phyloP scores from a whole-genome alignment of 169 alveolate genomes.

The Neospora caninum region DNA sequence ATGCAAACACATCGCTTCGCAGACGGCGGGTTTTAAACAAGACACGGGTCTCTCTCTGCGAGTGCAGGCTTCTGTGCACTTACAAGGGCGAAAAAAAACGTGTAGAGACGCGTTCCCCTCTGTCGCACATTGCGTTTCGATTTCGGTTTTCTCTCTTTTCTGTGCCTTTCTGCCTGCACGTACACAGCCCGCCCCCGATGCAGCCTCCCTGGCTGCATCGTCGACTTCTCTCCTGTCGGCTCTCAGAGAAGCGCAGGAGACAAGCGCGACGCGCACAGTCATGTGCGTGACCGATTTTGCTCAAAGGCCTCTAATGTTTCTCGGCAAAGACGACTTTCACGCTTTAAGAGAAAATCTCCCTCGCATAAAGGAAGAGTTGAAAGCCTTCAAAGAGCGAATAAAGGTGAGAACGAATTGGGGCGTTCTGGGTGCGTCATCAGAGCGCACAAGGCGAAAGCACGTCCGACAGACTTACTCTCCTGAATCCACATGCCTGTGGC shows the following conservation, averaged over 20 bases:
- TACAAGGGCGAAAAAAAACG: not conserved
- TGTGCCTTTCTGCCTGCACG: not conserved
- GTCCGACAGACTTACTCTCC: conserved; percentile 34
- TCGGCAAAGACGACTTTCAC: conserved; percentile 74
- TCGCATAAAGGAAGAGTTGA: not conserved
- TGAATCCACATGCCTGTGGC: not conserved
- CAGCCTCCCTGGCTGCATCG: conserved; percentile 1
- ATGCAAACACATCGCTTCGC: too few species aligned
- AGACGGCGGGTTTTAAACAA: too few species aligned
- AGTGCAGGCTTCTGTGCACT: too few species aligned
- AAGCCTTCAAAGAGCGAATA: not conserved
- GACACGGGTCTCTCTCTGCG: too few species aligned
- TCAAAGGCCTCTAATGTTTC: conserved; percentile 78
- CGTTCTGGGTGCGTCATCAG: conserved; percentile 62
- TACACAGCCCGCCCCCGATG: conserved; percentile 5
- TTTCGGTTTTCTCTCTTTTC: not conserved
- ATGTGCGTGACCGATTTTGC: conserved; percentile 77
- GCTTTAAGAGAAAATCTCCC: conserved; percentile 49
- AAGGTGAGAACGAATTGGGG: not conserved
- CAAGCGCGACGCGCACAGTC: conserved; percentile 52
- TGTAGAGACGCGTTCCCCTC: not conserved
- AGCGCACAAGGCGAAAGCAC: conserved; percentile 64
- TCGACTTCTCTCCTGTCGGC: not conserved
- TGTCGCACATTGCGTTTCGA: not conserved
- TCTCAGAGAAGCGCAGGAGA: not conserved